Base-by-base conservation (phyloP, 108 stramenopile genomes). In the Fragilariopsis cylindrus region DNA sequence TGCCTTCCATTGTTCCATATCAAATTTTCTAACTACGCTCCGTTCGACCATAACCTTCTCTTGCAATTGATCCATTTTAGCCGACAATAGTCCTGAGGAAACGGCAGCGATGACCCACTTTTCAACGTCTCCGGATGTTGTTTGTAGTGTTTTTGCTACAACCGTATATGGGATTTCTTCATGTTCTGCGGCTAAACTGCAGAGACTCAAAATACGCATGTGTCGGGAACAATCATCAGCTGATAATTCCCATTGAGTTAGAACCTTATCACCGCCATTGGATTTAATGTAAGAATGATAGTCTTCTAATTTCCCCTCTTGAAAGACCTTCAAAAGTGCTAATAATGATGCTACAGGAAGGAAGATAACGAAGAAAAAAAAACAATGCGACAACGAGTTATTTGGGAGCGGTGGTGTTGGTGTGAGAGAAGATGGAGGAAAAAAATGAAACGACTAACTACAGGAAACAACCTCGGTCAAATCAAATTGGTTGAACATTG, bases 41-140 rank as follows among this genome's bases (percentile, higher is more conserved):
- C 94, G 80, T 72, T 92, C 90, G 30, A 96, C 94, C 74, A 92
- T 84, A 11, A 96, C 89, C 63, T 83, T 88, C 67, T 88, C 65
- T 47, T 82, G 78, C 55, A 96, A 71, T 67, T 96, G 94, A 71
- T 96, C 94, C 92, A 96, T 96, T 76, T 93, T 96, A 69, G 92
- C 91, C 18, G 85, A 81, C 68, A 96, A 77, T 57, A 96, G 77
- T 7, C 92, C 94, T 15, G 84, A 87, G 47, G 85, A 84, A 19
- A 96, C 88, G 18, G 88, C 94, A 45, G 84, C 80, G 76, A 96
- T 92, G 56, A 96, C 92, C 92, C 92, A 93, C 44, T 78, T 84
- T 67, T 96, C 94, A 9, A 96, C 94, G 8, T 86, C 82, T 64
- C 77, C 74, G n/a, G 48, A 41, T n/a, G 64, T 62, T 40, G 91